A percentile compares a stretch with the other conserved stretches of the same genome.
Evolutionary conservation across 1,139 yeast species (phyloP).

Genomic region (Yamadazyma aaseri): DNA sequence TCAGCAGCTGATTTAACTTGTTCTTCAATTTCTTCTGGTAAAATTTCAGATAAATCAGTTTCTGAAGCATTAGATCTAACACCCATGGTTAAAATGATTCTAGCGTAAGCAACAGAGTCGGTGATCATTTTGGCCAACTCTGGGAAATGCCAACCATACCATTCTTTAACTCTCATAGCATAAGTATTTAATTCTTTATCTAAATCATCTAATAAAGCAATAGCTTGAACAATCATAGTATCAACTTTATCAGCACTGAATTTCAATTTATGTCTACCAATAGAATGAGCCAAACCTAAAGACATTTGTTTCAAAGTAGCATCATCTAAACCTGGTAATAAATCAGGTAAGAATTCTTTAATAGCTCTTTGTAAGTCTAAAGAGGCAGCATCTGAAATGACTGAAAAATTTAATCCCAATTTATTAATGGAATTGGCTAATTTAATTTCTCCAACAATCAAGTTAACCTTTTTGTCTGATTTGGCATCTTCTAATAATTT

Average conservation of each 20-base stretch:
- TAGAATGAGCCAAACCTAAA: conserved; percentile 93
- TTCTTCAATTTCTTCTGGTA: conserved; percentile 90
- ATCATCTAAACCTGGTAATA: conserved; percentile 90
- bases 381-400: conserved; percentile 92
- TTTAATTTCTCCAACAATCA: conserved; percentile 92
- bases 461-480: conserved; percentile 84
- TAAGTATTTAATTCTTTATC: conserved; percentile 97
- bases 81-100: conserved; percentile 93
- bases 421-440: conserved; percentile 96
- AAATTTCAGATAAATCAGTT: conserved; percentile 84
- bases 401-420: conserved; percentile 81
- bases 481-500: conserved; percentile 75
- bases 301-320: conserved; percentile 90
- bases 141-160: conserved; percentile 99
- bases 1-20: conserved; percentile 84
- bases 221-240: conserved; percentile 98
- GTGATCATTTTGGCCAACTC: conserved; percentile 94
- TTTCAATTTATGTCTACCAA: conserved; percentile 96
- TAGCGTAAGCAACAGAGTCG: conserved; percentile 92
- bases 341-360: conserved; percentile 88
- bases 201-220: conserved; percentile 91
- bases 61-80: conserved; percentile 87
- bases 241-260: conserved; percentile 97
- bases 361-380: conserved; percentile 94
- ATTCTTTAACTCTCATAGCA: conserved; percentile 98